These are phyloP conservation scores for Hortaea sp. DNA, from an alignment of 2,329 filamentous ascomycete genomes.

Conservation along the genomic window DNA sequence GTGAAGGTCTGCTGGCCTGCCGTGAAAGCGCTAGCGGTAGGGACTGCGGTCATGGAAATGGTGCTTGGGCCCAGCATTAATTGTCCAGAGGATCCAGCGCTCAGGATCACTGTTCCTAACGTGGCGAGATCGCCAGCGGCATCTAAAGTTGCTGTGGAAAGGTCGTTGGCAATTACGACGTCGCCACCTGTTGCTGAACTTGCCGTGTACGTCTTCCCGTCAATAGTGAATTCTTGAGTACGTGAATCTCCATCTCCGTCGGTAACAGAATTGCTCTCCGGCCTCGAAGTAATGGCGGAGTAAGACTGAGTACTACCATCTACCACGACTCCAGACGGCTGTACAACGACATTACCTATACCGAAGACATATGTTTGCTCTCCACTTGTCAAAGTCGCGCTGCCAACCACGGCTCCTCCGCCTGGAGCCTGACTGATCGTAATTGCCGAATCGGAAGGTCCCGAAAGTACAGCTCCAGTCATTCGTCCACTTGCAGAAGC, in stretches of 20 bases:
- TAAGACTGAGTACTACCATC: background rate
- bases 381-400: background rate
- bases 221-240: background rate
- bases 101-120: conserved; percentile 11
- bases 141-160: conserved; percentile 13
- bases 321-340: background rate
- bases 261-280: background rate
- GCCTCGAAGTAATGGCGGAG: background rate
- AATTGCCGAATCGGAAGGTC: background rate
- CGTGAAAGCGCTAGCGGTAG: conserved; percentile 13
- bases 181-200: background rate
- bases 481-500: background rate
- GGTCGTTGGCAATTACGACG: background rate
- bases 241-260: background rate
- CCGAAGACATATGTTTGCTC: background rate
- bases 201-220: background rate
- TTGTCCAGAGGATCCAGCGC: background rate
- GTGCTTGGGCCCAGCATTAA: background rate
- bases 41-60: conserved; percentile 2
- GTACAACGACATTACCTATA: background rate
- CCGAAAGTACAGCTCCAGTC: background rate
- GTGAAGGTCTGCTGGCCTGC: conserved; percentile 7
- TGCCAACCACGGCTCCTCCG: background rate
- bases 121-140: conserved; percentile 22
- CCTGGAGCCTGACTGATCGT: background rate